Percentiles rank a stretch among this genome's conserved stretches.
phyloP scores from a whole-genome alignment of 129 eudicot genomes.

The Centaurea solstitialis region DNA sequence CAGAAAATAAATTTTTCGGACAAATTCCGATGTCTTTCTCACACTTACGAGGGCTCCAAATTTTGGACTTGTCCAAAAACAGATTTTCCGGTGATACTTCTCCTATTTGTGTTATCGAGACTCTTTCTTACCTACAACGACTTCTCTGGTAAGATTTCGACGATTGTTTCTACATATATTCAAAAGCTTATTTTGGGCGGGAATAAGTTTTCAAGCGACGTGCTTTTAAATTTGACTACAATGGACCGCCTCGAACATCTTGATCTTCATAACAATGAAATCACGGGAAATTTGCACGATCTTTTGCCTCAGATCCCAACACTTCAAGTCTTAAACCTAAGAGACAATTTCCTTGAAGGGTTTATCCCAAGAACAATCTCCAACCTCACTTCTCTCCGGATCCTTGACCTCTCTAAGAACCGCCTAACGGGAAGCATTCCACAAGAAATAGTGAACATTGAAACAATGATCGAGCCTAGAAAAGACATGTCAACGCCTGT shows the following conservation, averaged over 20 bases:
- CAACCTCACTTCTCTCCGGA: conserved; percentile 45
- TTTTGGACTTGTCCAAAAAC: conserved; percentile 63
- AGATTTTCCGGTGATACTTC: conserved; percentile 35
- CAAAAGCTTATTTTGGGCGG: conserved; percentile 25
- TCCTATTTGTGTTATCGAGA: no score
- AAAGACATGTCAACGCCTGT: no score
- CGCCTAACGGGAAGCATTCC: conserved; percentile 43
- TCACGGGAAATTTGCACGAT: conserved; percentile 38
- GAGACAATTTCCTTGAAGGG: conserved; percentile 56
- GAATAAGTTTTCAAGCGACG: conserved; percentile 49
- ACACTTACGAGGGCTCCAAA: conserved; percentile 28
- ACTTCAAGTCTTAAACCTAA: conserved; percentile 47
- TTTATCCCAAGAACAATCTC: conserved; percentile 36
- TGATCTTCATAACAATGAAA: conserved; percentile 60
- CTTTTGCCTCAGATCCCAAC: conserved; percentile 33
- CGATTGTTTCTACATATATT: no score
- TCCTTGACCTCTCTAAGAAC: conserved; percentile 62
- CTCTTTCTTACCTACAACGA: no score
- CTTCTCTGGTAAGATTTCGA: no score
- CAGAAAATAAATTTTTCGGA: conserved; percentile 56
- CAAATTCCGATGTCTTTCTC: conserved; percentile 52
- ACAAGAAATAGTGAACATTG: conserved; percentile 29
- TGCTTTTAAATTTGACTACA: conserved; percentile 48
- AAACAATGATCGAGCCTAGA: conserved; percentile 35
- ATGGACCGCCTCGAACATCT: conserved; percentile 51